Conservation (phyloP, 306 rosid genomes). For the Macrotyloma uniflorum region DNA sequence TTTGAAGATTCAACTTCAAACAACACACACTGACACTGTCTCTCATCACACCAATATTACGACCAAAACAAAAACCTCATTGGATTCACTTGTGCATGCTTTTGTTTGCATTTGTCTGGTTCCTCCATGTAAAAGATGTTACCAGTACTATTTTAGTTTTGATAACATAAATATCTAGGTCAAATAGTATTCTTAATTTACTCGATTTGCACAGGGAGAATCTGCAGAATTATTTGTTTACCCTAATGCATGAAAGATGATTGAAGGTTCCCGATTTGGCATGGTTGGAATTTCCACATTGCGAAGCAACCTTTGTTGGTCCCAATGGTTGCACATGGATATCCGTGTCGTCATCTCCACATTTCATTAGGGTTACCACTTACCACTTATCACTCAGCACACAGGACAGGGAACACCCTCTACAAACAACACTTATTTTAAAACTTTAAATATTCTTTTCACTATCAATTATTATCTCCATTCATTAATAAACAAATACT, state of each 20-base stretch:
- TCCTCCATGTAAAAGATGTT: slow-evolving; percentile 1
- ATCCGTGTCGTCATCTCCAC: too few relatives aligned
- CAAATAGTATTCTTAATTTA: background rate
- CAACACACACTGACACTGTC: background rate
- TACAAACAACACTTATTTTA: background rate
- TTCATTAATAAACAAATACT: too few relatives aligned
- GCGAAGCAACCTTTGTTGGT: slow-evolving; percentile 31
- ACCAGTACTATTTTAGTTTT: background rate
- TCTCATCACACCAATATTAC: background rate
- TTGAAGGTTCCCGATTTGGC: slow-evolving; percentile 8
- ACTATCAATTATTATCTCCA: too few relatives aligned
- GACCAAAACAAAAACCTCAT: background rate
- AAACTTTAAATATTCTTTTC: too few relatives aligned
- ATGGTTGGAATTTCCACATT: slow-evolving; percentile 36
- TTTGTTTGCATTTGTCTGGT: slow-evolving; percentile 22
- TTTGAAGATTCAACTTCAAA: background rate
- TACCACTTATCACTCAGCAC: background rate
- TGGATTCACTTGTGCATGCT: slow-evolving; percentile 9
- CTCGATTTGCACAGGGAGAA: background rate
- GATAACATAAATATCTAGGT: background rate
- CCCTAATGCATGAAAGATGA: slow-evolving; percentile 1
- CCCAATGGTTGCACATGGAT: background rate
- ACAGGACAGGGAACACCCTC: background rate
- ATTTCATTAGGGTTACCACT: background rate
- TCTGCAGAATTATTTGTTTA: background rate